These are phyloP conservation scores for Pelargonium myrrhifolium DNA, from an alignment of 441 rosid species.

Conservation along the genomic window DNA sequence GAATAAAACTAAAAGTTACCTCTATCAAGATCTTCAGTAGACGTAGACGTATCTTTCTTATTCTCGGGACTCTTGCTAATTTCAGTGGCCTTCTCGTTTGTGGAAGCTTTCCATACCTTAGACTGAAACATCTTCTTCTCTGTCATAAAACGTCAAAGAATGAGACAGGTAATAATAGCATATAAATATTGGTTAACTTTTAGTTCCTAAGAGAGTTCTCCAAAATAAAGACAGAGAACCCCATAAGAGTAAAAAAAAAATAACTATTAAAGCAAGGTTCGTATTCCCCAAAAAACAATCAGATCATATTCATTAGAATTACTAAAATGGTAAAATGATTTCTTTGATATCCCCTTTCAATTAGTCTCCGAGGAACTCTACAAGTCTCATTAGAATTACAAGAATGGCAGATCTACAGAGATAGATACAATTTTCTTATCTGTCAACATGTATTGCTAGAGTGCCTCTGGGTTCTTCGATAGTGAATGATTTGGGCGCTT, in stretches of 20 bases:
- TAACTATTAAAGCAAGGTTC: too few species aligned
- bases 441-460: too few species aligned
- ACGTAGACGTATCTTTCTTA: constrained; percentile 60
- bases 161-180: constrained; percentile 11
- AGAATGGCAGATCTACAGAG: too few species aligned
- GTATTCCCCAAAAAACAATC: too few species aligned
- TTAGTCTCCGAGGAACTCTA: too few species aligned
- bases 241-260: neutral
- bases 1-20: neutral
- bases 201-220: neutral
- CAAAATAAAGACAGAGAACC: neutral
- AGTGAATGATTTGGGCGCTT: too few species aligned
- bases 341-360: neutral
- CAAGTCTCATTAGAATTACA: too few species aligned
- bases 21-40: constrained; percentile 84
- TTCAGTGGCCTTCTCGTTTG: constrained; percentile 44
- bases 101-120: constrained; percentile 67
- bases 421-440: too few species aligned
- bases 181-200: neutral
- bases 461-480: too few species aligned
- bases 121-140: constrained; percentile 91
- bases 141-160: constrained; percentile 30
- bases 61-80: constrained; percentile 28
- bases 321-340: too few species aligned
- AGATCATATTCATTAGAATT: too few species aligned